These are phyloP conservation scores for Penicillium sp. DNA, from an alignment of 2,329 filamentous ascomycete genomes.

Conservation along the genomic window DNA sequence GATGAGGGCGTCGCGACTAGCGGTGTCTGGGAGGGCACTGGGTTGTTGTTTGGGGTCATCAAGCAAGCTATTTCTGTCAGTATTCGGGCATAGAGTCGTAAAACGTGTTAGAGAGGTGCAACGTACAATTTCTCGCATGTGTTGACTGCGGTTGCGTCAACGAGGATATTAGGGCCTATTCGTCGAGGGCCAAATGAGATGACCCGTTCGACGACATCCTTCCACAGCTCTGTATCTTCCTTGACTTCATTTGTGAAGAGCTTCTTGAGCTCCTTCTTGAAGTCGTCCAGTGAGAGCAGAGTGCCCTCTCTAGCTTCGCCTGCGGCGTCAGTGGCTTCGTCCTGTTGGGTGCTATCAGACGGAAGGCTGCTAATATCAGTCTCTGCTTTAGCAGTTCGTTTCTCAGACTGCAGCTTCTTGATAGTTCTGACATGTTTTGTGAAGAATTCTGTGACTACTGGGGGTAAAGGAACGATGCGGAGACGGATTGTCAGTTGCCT, in stretches of 20 bases:
- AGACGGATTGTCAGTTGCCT: constrained; percentile 82
- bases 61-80: constrained; percentile 35
- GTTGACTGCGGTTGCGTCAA: constrained; percentile 77
- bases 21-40: constrained; percentile 29
- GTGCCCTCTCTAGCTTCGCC: constrained; percentile 64
- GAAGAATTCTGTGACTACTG: constrained; percentile 81
- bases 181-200: constrained; percentile 87
- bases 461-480: constrained; percentile 77
- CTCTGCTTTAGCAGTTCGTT: constrained; percentile 56
- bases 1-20: constrained; percentile 34
- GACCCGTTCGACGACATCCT: constrained; percentile 76
- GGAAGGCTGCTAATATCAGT: constrained; percentile 40
- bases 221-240: constrained; percentile 77
- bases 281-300: constrained; percentile 72
- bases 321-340: constrained; percentile 54
- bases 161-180: constrained; percentile 84
- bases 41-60: constrained; percentile 42
- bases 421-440: constrained; percentile 79
- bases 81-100: neutral
- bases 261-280: constrained; percentile 71
- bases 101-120: neutral
- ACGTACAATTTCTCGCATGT: constrained; percentile 75
- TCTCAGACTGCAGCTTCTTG: constrained; percentile 77
- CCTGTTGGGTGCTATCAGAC: constrained; percentile 44
- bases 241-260: constrained; percentile 72